Evolutionary conservation across 2,329 filamentous ascomycete species (phyloP).

Genomic region (Didymella exigua): DNA sequence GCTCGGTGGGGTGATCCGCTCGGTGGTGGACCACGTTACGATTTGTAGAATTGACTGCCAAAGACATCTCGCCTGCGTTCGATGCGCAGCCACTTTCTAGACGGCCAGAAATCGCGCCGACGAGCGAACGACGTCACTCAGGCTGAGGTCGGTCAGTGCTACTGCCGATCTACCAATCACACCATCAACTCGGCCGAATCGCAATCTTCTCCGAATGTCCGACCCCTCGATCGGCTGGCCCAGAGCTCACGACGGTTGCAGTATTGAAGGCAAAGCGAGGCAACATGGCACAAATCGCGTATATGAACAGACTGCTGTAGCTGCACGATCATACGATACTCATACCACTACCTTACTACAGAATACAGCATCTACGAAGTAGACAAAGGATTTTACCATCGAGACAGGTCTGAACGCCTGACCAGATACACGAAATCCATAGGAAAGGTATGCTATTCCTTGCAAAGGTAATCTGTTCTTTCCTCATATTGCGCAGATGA

Average conservation of each 20-base stretch:
- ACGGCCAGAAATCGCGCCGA: background rate
- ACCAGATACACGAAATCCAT: too few species aligned
- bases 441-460: too few species aligned
- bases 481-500: conserved; percentile 4
- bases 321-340: background rate
- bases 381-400: too few species aligned
- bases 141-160: too few species aligned
- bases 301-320: background rate
- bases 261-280: background rate
- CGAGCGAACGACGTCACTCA: too few species aligned
- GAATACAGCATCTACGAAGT: too few species aligned
- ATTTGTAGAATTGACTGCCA: too few species aligned
- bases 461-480: background rate
- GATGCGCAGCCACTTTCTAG: background rate
- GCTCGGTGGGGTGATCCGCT: too few species aligned
- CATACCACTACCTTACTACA: background rate
- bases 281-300: background rate
- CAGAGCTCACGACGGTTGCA: background rate
- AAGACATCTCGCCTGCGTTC: background rate
- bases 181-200: background rate
- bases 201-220: background rate
- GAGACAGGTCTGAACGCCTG: too few species aligned
- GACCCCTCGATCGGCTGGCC: background rate
- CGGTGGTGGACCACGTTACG: too few species aligned
- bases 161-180: background rate